Percentiles rank a stretch among this genome's conserved stretches.
These are phyloP conservation scores for Bondarzewia mesenterica DNA, from an alignment of 1,284 basidiomycete species.

Conservation along the genomic window DNA sequence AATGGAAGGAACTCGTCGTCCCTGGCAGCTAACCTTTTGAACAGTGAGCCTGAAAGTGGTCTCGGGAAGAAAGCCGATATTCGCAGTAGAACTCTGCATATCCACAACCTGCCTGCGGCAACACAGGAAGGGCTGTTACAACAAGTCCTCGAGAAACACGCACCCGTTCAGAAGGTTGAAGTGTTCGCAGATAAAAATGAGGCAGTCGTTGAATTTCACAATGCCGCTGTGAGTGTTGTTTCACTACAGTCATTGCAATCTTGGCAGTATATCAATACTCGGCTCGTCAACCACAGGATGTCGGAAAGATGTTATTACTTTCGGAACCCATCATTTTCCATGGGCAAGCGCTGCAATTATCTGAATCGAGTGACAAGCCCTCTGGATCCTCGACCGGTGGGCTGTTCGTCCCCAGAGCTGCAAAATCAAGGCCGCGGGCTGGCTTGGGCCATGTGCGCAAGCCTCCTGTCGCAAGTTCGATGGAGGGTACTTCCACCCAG, in stretches of 20 bases:
- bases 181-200: conserved; percentile 59
- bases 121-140: conserved; percentile 86
- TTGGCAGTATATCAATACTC: conserved; percentile 1
- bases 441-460: conserved; percentile 52
- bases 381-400: conserved; percentile 34
- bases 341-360: conserved; percentile 45
- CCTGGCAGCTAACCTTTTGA: not conserved
- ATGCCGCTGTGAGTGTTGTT: conserved; percentile 55
- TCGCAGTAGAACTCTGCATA: conserved; percentile 62
- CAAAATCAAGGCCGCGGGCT: conserved; percentile 58
- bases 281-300: conserved; percentile 46
- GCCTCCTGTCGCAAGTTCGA: conserved; percentile 17
- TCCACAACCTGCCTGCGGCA: conserved; percentile 65
- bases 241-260: too few relatives aligned
- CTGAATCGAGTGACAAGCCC: conserved; percentile 32
- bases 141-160: conserved; percentile 77
- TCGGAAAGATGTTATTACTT: conserved; percentile 65
- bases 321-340: conserved; percentile 63
- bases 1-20: not conserved
- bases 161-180: conserved; percentile 67
- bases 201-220: conserved; percentile 74
- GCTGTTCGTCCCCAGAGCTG: conserved; percentile 56
- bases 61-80: conserved; percentile 52
- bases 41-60: conserved; percentile 45
- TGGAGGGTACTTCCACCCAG: conserved; percentile 9